A percentile compares a stretch with the other conserved stretches of the same genome.
These are phyloP conservation scores for Teunomyces stri DNA, from an alignment of 805 yeast genomes.

Conservation along the genomic window DNA sequence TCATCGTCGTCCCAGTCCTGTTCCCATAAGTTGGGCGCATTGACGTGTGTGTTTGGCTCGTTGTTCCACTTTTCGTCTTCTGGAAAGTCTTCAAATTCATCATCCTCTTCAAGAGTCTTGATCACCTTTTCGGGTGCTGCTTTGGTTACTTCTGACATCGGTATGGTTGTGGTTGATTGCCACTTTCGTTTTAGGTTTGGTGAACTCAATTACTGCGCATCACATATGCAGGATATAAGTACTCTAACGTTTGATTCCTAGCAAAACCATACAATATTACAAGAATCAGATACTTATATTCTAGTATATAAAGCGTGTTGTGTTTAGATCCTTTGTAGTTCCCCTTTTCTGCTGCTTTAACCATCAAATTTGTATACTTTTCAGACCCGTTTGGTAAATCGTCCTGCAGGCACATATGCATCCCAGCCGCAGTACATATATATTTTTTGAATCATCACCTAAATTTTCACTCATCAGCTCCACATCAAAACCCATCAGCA, in stretches of 20 bases:
- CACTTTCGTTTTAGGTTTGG: background rate
- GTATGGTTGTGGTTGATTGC: constrained; percentile 2
- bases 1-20: constrained; percentile 98
- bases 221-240: background rate
- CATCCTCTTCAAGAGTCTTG: constrained; percentile 89
- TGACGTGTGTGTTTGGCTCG: constrained; percentile 52
- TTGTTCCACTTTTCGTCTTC: constrained; percentile 75
- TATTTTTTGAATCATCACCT: background rate
- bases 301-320: too few relatives aligned
- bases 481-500: constrained; percentile 9
- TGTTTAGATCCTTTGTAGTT: too few relatives aligned
- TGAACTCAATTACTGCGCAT: background rate
- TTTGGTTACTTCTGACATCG: constrained; percentile 2
- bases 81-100: constrained; percentile 96
- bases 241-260: too few relatives aligned
- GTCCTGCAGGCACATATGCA: background rate
- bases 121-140: constrained; percentile 37
- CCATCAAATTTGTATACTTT: too few relatives aligned
- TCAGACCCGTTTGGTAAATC: background rate
- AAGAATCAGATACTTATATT: too few relatives aligned
- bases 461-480: constrained; percentile 4
- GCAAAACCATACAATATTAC: too few relatives aligned
- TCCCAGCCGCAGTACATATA: background rate
- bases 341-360: too few relatives aligned
- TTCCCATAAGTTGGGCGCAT: constrained; percentile 76